Conservation (phyloP, 352 stramenopile species). For the Globisporangium canariense region DNA sequence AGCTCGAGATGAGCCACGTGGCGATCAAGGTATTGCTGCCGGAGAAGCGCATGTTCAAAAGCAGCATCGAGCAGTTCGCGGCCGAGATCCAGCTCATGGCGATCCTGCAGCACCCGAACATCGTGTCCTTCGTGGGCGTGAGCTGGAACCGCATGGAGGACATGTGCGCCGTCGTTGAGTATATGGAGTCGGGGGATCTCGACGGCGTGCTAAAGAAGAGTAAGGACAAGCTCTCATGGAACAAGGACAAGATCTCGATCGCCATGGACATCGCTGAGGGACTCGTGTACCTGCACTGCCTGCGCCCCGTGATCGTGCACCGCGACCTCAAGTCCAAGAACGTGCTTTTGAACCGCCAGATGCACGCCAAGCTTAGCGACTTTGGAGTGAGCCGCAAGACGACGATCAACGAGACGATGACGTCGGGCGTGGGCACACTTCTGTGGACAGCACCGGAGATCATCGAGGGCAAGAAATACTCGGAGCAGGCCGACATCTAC, state of each 20-base stretch:
- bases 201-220: constrained; percentile 51
- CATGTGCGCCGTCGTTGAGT: constrained; percentile 76
- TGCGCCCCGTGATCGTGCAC: constrained; percentile 73
- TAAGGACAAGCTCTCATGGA: constrained; percentile 56
- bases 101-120: constrained; percentile 67
- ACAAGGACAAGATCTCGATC: constrained; percentile 72
- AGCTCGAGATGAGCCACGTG: constrained; percentile 64
- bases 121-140: constrained; percentile 71
- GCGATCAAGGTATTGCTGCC: constrained; percentile 71
- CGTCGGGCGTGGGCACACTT: constrained; percentile 73
- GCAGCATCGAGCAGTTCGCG: constrained; percentile 61
- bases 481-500: constrained; percentile 87
- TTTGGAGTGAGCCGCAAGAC: constrained; percentile 83
- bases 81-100: constrained; percentile 74
- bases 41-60: constrained; percentile 49
- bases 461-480: constrained; percentile 84
- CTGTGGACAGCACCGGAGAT: constrained; percentile 88
- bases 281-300: constrained; percentile 81
- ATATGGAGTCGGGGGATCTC: constrained; percentile 74
- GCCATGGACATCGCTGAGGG: constrained; percentile 81
- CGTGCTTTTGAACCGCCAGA: constrained; percentile 64
- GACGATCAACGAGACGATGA: constrained; percentile 70
- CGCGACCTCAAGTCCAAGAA: constrained; percentile 89
- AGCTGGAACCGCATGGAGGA: constrained; percentile 66
- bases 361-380: constrained; percentile 82